Base-by-base conservation (phyloP, 768 basidiomycete species). In the Glaciozyma martinii region DNA sequence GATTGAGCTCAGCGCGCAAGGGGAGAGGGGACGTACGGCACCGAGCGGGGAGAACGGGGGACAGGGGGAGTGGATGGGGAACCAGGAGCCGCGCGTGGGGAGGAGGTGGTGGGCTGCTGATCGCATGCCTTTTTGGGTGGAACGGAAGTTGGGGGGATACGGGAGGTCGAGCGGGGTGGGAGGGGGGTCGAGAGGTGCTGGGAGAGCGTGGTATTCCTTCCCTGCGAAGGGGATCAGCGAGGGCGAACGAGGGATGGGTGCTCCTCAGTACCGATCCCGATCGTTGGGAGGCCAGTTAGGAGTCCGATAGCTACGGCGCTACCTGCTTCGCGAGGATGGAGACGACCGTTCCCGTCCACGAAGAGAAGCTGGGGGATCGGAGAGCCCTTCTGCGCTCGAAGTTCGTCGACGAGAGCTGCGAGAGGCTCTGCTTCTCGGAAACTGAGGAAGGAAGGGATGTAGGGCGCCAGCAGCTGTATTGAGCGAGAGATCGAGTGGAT, bases 341-440 rank as follows among this genome's bases (percentile, higher is more conserved):
- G 62, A 16, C 75, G 33, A 2, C 75, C 75, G 58, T 76, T 76
- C 5, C 75, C 75, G 30, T 76, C 75, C 1, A 74, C 71, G 21
- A 76, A 56, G 19, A 75, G 61, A 13, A 76, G 43, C 46, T 76
- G 74, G 19, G 74, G 74, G 16, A 71, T 68, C 49, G 49, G 23
- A 50, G n/a, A n/a, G 3, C n/a, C n/a, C 25, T 62, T 56, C 8
- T n/a, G 37, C 8, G 65, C 5, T 13, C 71, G 66, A 25, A 72
- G 62, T 18, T 71, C 67, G 1, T 61, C 33, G 33, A 76, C 40
- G 5, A 76, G 68, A 6, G 60, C 43, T 19, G 65, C 52, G 33
- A 70, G 71, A 25, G 66, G 59, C 3, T 60, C 63, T 1, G 67
- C 61, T 46, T 76, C 75, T 27, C 75, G 74, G 59, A 75, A 73